Evolutionary conservation across 352 stramenopile genomes (phyloP).

Genomic region (Globisporangium barbulae): DNA sequence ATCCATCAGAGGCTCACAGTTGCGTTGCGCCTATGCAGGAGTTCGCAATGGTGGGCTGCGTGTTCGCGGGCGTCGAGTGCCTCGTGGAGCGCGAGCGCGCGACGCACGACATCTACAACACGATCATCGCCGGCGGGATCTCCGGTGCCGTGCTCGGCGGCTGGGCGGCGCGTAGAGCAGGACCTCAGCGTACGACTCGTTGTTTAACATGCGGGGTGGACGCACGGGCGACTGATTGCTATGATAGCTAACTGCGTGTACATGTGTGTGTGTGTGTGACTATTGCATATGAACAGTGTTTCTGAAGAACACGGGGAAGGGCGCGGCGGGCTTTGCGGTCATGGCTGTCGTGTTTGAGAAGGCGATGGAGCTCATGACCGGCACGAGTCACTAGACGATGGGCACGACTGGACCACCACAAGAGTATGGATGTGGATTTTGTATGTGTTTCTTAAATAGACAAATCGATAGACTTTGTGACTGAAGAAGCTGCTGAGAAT

Average conservation of each 20-base stretch:
- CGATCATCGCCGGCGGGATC: slow-evolving; percentile 66
- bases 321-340: slow-evolving; percentile 69
- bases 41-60: slow-evolving; percentile 75
- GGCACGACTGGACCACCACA: not conserved
- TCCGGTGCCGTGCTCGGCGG: slow-evolving; percentile 60
- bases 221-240: not conserved
- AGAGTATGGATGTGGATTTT: not conserved
- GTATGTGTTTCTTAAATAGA: slow-evolving; percentile 2
- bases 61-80: slow-evolving; percentile 83
- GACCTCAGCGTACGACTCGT: slow-evolving; percentile 44
- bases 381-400: slow-evolving; percentile 19
- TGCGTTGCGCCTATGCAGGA: slow-evolving; percentile 36
- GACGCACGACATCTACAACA: slow-evolving; percentile 73
- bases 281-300: slow-evolving; percentile 38
- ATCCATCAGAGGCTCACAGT: not conserved
- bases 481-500: not conserved
- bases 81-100: slow-evolving; percentile 82
- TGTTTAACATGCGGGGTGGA: not conserved
- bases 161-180: slow-evolving; percentile 68
- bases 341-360: slow-evolving; percentile 88
- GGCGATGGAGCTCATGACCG: slow-evolving; percentile 60
- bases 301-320: slow-evolving; percentile 67
- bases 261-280: not conserved
- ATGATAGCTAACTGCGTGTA: slow-evolving; percentile 1
- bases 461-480: not conserved